Percentiles rank a stretch among this genome's conserved stretches.
Evolutionary conservation across 805 yeast species (phyloP).

Genomic region (Saccharomycopsis sp.): DNA sequence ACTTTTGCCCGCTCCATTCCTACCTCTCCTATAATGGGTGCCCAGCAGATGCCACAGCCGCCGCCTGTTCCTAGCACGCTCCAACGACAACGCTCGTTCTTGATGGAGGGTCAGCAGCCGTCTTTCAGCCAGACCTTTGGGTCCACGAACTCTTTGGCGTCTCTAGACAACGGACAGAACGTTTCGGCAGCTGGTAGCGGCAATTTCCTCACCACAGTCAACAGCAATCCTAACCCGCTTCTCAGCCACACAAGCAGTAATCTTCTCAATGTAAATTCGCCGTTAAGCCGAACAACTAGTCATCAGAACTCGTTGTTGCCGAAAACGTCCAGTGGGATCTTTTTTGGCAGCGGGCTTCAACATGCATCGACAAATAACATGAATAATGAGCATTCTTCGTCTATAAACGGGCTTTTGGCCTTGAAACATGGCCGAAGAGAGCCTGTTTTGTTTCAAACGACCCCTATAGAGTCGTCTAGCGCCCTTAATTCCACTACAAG

Average conservation of each 20-base stretch:
- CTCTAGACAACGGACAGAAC: background rate
- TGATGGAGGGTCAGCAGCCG: background rate
- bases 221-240: background rate
- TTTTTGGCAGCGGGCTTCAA: slow-evolving; percentile 16
- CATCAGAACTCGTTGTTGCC: slow-evolving; percentile 4
- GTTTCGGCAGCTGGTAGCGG: too few species aligned
- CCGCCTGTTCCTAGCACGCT: slow-evolving; percentile 2
- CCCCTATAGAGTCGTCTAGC: background rate
- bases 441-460: background rate
- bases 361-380: background rate
- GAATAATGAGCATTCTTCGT: slow-evolving; percentile 5
- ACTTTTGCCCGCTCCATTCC: slow-evolving; percentile 15
- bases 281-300: background rate
- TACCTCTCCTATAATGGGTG: slow-evolving; percentile 15
- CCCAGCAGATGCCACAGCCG: slow-evolving; percentile 2
- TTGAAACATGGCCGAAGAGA: slow-evolving; percentile 17
- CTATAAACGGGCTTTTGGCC: slow-evolving; percentile 18
- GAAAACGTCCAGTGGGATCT: slow-evolving; percentile 18
- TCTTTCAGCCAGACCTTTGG: background rate
- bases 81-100: background rate
- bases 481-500: background rate
- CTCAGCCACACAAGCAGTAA: background rate
- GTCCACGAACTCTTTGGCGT: slow-evolving; percentile 12
- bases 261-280: background rate
- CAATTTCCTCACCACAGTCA: background rate